Conservation (phyloP, 1,284 basidiomycete species). For the Microbotryomycetes sp. region DNA sequence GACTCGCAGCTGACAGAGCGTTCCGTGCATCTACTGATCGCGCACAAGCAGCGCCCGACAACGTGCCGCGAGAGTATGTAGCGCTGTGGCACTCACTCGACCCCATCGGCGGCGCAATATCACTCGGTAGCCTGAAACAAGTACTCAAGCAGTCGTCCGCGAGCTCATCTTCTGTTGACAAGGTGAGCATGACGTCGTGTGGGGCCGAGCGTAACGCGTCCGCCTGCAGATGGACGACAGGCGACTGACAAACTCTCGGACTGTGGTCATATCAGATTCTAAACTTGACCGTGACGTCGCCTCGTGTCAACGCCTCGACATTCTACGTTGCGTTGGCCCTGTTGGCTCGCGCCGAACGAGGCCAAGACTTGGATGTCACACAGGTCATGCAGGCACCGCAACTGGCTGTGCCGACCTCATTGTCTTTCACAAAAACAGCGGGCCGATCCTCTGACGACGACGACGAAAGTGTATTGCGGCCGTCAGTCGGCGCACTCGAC, state of each 20-base stretch:
- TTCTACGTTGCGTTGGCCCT: constrained; percentile 2
- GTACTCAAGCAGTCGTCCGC: background rate
- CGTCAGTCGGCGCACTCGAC: background rate
- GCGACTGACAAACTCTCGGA: background rate
- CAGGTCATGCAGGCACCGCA: background rate
- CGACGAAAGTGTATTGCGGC: background rate
- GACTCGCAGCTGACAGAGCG: background rate
- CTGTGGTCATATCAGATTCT: background rate
- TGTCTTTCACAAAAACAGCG: background rate
- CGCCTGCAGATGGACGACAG: too few species aligned
- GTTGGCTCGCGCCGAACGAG: background rate
- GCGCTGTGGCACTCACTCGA: background rate
- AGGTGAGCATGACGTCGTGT: background rate
- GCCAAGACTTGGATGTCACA: background rate
- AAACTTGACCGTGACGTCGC: background rate
- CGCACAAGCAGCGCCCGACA: background rate
- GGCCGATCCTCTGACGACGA: background rate
- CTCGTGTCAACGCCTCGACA: background rate
- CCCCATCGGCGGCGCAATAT: background rate
- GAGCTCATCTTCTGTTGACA: background rate
- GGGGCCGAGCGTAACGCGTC: background rate
- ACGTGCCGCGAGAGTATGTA: background rate
- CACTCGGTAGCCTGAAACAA: background rate
- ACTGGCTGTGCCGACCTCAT: background rate
- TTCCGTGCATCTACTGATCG: background rate